Evolutionary conservation across 306 rosid genomes (phyloP), one percentile per base, ranked within the genome.

Genomic region (Fragaria vesca): DNA sequence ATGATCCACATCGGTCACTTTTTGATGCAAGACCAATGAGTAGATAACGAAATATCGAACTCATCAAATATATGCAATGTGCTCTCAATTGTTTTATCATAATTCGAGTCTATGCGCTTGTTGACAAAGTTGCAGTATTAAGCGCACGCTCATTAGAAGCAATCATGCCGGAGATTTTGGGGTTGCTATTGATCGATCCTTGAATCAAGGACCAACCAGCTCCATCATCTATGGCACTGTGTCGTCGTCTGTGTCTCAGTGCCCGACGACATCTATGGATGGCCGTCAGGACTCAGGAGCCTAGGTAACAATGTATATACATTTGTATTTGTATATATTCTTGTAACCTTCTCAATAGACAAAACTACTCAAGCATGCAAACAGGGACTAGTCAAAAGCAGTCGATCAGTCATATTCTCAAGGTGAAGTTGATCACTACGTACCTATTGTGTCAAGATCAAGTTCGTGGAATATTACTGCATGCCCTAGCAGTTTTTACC

Each of bases 151-250:
- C 32, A 43, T 5, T n/a, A 45, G 20, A 74, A 17, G 7, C 57
- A 62, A 75, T 75, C 78, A 75, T 46, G 71, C 47, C 71, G 71
- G 47, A 75, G 47, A 62, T 28, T 62, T 32, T 62, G 71, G 78
- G 71, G 47, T 61, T 28, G 43, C 24, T 21, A 40, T 46, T 30
- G 61, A 62, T 62, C 71, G 61, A 62, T 62, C 71, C 71, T 47
- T 75, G 71, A 63, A 75, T 75, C 48, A 75, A 75, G 71, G 78
- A 10, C 48, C 24, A 21, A 75, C 57, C 18, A 9, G 45, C 61
- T 26, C 75, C 60, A 42, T 43, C 69, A 43, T 43, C 57, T 43
- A 28, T 60, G 78, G 43, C 52, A 74, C 69, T 43, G 78, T 45
- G 21, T 43, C 46, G 21, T 43, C 46, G 12, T 75, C 69, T 43